phyloP scores from a whole-genome alignment of 2,329 filamentous ascomycete genomes.

The Aspergillus chevalieri region DNA sequence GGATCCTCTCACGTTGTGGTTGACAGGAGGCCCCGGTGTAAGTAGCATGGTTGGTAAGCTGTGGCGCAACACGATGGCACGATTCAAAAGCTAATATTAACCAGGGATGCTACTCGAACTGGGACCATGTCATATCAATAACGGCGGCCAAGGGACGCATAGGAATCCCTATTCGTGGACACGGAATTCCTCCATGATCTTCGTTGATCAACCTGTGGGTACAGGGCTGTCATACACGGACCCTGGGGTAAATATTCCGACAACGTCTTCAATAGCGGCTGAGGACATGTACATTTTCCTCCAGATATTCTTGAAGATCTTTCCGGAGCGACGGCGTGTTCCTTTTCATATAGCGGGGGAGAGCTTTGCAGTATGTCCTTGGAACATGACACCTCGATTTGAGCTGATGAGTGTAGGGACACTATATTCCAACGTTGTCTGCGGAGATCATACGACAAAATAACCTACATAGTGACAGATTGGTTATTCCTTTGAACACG shows the following conservation, averaged over 20 bases:
- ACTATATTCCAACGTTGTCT: slow-evolving; percentile 43
- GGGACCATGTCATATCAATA: slow-evolving; percentile 12
- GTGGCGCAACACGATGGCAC: background rate
- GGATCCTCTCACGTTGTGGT: slow-evolving; percentile 19
- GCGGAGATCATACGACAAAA: slow-evolving; percentile 43
- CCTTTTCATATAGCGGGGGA: slow-evolving; percentile 47
- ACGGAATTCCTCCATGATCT: slow-evolving; percentile 19
- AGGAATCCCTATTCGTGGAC: slow-evolving; percentile 18
- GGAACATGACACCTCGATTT: slow-evolving; percentile 2
- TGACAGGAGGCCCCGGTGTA: slow-evolving; percentile 17
- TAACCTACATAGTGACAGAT: slow-evolving; percentile 32
- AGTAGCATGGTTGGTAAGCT: slow-evolving; percentile 13
- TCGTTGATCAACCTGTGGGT: slow-evolving; percentile 22
- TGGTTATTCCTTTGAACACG: slow-evolving; percentile 40
- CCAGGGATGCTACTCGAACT: slow-evolving; percentile 10
- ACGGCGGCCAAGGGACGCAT: slow-evolving; percentile 16
- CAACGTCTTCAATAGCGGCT: slow-evolving; percentile 39
- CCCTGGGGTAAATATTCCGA: slow-evolving; percentile 11
- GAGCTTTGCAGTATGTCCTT: slow-evolving; percentile 37
- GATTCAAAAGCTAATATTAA: background rate
- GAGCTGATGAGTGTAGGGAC: slow-evolving; percentile 27
- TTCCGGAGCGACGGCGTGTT: slow-evolving; percentile 34
- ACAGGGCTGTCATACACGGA: slow-evolving; percentile 23
- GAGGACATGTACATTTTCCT: slow-evolving; percentile 47
- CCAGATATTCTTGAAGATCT: slow-evolving; percentile 44